Evolutionary conservation across 352 stramenopile genomes (phyloP), one percentile per base, ranked within the genome.

Genomic region (Phytophthora sansomeana): DNA sequence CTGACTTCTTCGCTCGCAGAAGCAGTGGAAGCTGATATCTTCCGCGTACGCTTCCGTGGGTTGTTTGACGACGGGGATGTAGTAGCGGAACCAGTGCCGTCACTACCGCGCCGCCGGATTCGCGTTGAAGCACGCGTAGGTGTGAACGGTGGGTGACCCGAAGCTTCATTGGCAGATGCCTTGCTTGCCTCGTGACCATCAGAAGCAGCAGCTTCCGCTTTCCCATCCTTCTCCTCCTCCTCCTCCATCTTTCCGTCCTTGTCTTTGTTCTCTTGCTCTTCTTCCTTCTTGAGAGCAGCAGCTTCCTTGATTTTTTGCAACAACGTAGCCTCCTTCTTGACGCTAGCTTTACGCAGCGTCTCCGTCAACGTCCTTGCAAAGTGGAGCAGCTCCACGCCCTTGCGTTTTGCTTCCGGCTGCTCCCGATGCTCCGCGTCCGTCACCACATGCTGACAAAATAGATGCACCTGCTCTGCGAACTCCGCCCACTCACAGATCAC

Each of bases 391-490:
- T 93, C 85, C 7, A 92, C 70, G 11, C 83, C 83, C 49, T 93
- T 93, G 6, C 90, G 80, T 51, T 83, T 85, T 29, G 80, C 81
- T 42, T 91, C 85, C 1, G 67, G 57, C 41, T 81, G 77, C 39
- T 80, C 75, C 5, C 67, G 72, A 33, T 71, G 67, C 49, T 90
- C 82, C 5, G 81, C 78, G 28, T 87, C 74, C 7, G 81, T 67
- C 50, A 93, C 90, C 28, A 91, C 83, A 57, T 85, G 75, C 59
- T 92, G 78, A 33, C 85, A 93, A 56, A 92, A 93, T 14, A 82
- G 35, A 70, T 88, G 89, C 21, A 93, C 79, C 32, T 87, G 83
- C 39, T 90, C 67, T 17, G 83, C 80, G 63, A 93, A 92, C 41
- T 81, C 57, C 30, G 84, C 74, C 85, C 85, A 93, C 51, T 92